A percentile compares a stretch with the other conserved stretches of the same genome.
phyloP scores from a whole-genome alignment of 306 rosid species.

The Casuarina glauca region DNA sequence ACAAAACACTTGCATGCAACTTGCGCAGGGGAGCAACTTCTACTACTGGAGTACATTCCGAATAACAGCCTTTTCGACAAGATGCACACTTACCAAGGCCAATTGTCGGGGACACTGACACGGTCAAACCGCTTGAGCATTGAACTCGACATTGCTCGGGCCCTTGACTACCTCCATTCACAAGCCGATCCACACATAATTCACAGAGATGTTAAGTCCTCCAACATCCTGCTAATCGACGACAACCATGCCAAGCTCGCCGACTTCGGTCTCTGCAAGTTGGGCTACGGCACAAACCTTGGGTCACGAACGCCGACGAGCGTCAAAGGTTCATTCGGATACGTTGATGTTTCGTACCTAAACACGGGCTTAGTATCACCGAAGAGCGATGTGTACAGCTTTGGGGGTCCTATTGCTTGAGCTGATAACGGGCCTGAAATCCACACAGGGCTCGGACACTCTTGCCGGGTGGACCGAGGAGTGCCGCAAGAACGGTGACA shows the following conservation, averaged over 20 bases:
- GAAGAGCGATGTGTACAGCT: constrained; percentile 21
- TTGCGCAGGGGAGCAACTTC: constrained; percentile 25
- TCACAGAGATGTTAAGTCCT: constrained; percentile 30
- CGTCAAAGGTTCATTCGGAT: constrained; percentile 22
- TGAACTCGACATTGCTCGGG: constrained; percentile 18
- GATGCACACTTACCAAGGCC: constrained; percentile 21
- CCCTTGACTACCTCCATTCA: constrained; percentile 30
- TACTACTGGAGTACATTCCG: constrained; percentile 26
- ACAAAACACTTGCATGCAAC: neutral
- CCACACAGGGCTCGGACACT: constrained; percentile 20
- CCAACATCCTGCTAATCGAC: constrained; percentile 25
- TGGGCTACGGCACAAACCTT: neutral
- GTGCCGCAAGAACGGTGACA: neutral
- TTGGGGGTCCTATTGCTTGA: constrained; percentile 19
- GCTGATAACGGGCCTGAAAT: constrained; percentile 9
- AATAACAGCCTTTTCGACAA: constrained; percentile 23
- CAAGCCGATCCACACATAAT: constrained; percentile 25
- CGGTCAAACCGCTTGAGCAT: constrained; percentile 25
- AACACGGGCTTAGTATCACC: neutral
- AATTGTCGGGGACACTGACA: constrained; percentile 8
- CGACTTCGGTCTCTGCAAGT: constrained; percentile 24
- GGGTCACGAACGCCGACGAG: neutral
- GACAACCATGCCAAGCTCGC: constrained; percentile 24
- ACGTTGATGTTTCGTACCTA: constrained; percentile 10
- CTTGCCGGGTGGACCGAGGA: constrained; percentile 15